Conservation (phyloP, 352 stramenopile genomes). For the Phytopythium cucurbitacearum region DNA sequence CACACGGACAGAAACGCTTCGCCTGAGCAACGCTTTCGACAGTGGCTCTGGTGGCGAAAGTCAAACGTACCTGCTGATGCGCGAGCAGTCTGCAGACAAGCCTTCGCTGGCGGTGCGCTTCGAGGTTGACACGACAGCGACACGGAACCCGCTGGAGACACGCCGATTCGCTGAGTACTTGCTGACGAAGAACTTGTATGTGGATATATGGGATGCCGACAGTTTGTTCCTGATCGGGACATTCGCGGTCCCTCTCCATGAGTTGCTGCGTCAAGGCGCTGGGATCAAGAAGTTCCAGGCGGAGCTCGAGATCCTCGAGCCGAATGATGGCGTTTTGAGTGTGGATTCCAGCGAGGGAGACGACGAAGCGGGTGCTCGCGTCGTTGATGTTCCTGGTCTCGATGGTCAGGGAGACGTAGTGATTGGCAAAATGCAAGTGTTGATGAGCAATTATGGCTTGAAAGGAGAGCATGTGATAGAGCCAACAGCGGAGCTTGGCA, state of each 20-base stretch:
- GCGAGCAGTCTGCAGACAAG: conserved; percentile 53
- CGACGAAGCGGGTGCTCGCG: not conserved
- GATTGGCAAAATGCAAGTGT: conserved; percentile 69
- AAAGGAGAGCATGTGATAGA: conserved; percentile 33
- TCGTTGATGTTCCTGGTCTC: conserved; percentile 10
- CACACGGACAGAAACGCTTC: conserved; percentile 82
- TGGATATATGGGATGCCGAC: conserved; percentile 93
- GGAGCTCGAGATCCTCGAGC: conserved; percentile 58
- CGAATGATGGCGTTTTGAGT: conserved; percentile 17
- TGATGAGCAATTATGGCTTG: conserved; percentile 86
- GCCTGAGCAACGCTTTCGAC: conserved; percentile 54
- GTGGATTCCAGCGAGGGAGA: conserved; percentile 6
- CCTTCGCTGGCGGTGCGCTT: conserved; percentile 72
- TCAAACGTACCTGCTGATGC: conserved; percentile 61
- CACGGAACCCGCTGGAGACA: conserved; percentile 60
- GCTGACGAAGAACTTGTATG: conserved; percentile 72
- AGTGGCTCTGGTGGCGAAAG: conserved; percentile 19
- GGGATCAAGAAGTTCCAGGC: conserved; percentile 87
- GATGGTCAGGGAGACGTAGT: conserved; percentile 8
- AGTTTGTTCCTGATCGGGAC: conserved; percentile 88
- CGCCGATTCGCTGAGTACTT: conserved; percentile 86
- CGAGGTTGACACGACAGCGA: conserved; percentile 63
- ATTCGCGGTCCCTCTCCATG: conserved; percentile 77
- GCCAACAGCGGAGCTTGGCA: not conserved
- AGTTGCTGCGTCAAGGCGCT: conserved; percentile 88